phyloP scores from a whole-genome alignment of 2,329 filamentous ascomycete species.

The Fusarium sacchari region DNA sequence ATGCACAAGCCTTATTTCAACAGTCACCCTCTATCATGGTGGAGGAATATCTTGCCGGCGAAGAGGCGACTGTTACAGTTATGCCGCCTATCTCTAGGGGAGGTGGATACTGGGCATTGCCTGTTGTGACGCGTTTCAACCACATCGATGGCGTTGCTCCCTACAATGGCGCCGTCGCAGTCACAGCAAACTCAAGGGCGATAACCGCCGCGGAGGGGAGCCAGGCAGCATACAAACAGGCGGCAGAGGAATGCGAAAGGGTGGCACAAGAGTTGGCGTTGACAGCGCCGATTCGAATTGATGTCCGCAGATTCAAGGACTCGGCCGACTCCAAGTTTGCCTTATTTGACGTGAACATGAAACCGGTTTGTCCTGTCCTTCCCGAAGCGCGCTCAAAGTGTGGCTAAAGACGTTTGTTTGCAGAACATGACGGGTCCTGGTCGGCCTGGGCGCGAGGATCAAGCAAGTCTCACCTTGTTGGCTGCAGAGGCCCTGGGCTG shows the following conservation, averaged over 20 bases:
- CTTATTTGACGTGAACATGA: slow-evolving; percentile 63
- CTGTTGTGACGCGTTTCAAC: slow-evolving; percentile 40
- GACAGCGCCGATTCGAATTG: slow-evolving; percentile 58
- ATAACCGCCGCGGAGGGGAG: slow-evolving; percentile 42
- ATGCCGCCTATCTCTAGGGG: slow-evolving; percentile 55
- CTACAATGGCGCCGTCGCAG: slow-evolving; percentile 36
- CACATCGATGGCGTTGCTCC: slow-evolving; percentile 30
- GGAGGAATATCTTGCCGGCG: slow-evolving; percentile 59
- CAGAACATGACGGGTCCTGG: slow-evolving; percentile 35
- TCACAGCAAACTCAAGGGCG: slow-evolving; percentile 54
- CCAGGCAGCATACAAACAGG: slow-evolving; percentile 29
- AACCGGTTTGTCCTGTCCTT: slow-evolving; percentile 53
- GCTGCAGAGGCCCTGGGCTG: slow-evolving; percentile 26
- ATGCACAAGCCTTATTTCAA: slow-evolving; percentile 10
- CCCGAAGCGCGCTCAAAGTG: background rate
- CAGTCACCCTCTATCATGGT: slow-evolving; percentile 49
- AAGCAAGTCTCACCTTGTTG: slow-evolving; percentile 33
- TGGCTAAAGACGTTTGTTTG: slow-evolving; percentile 10
- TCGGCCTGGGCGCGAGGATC: slow-evolving; percentile 28
- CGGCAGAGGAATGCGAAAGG: slow-evolving; percentile 52
- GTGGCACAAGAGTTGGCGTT: slow-evolving; percentile 52
- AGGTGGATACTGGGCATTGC: slow-evolving; percentile 55
- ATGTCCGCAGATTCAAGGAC: slow-evolving; percentile 53
- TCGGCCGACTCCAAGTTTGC: slow-evolving; percentile 51
- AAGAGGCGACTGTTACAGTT: slow-evolving; percentile 62